Evolutionary conservation across 129 eudicot genomes (phyloP), one percentile per base, ranked within the genome.

Genomic region (Tagetes erecta): DNA sequence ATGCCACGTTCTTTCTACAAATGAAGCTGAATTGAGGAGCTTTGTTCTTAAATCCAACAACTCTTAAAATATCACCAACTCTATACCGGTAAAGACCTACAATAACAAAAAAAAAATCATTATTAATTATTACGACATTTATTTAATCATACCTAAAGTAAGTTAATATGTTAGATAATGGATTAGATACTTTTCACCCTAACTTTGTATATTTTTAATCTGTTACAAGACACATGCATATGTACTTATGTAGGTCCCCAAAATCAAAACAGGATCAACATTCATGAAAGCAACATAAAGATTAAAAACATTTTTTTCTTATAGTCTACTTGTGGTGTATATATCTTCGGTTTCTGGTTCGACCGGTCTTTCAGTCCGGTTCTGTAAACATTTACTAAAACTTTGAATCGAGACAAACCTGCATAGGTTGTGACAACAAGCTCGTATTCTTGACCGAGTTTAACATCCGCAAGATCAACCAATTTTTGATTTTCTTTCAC

Each of bases 341-440:
- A 20, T 20, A 20, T 20, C 27, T 20, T 20, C 27, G 27, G 27
- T 5, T 13, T n/a, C 8, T 5, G 33, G 60, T 53, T 53, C 7
- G 34, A 52, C 9, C 59, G 10, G 1, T 20, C 27, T 20, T 20
- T 20, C 27, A 20, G 27, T 6, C 10, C 50, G 50, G 50, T 45
- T 45, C 8, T 45, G 50, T 39, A 45, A 8, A 45, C 10, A 45
- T 9, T 45, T 5, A 34, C 34, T 10, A 33, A 59, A 59, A 59
- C 27, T 55, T 55, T 55, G 13, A 57, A 57, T 57, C 5, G 13
- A 57, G 27, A 59, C 66, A 35, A 59, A 86, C 91, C 91, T 0
- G 95, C 80, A 35, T 76, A 88, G 8, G 91, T 88, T 2, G 95
- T 88, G 81, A 88, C 82, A 45, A 88, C 85, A 13, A 88, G 79